phyloP scores from a whole-genome alignment of 2,329 filamentous ascomycete species.

The Aspergillus calidoustus region DNA sequence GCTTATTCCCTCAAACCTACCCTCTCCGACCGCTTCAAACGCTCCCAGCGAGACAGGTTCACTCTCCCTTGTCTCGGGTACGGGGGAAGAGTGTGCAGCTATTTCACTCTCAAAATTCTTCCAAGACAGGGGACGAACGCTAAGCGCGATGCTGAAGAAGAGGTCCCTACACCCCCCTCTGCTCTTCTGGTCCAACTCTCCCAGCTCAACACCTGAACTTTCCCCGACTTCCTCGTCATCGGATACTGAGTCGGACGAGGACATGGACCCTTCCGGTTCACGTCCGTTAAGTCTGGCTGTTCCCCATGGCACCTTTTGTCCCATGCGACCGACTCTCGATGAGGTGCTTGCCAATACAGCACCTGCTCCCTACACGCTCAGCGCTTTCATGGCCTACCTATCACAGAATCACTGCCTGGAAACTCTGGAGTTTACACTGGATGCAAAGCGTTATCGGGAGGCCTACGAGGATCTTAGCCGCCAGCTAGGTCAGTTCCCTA shows the following conservation, averaged over 20 bases:
- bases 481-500: slow-evolving; percentile 49
- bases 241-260: slow-evolving; percentile 51
- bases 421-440: slow-evolving; percentile 94
- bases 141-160: slow-evolving; percentile 46
- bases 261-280: slow-evolving; percentile 46
- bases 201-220: slow-evolving; percentile 50
- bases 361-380: slow-evolving; percentile 84
- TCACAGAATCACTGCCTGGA: slow-evolving; percentile 97
- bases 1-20: not conserved
- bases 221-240: slow-evolving; percentile 48
- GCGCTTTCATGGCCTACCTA: slow-evolving; percentile 93
- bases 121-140: slow-evolving; percentile 28
- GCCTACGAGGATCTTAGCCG: slow-evolving; percentile 65
- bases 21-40: not conserved
- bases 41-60: slow-evolving; percentile 2
- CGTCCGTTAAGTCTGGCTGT: slow-evolving; percentile 50
- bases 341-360: slow-evolving; percentile 89
- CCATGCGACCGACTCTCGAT: slow-evolving; percentile 71
- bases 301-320: slow-evolving; percentile 43
- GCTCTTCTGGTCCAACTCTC: slow-evolving; percentile 45
- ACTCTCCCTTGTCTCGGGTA: slow-evolving; percentile 17
- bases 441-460: slow-evolving; percentile 81
- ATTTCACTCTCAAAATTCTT: slow-evolving; percentile 18
- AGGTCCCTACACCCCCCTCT: slow-evolving; percentile 40
- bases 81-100: slow-evolving; percentile 20